These are phyloP conservation scores for Penicillium vulpinum DNA, from an alignment of 2,329 filamentous ascomycete genomes.

Conservation along the genomic window DNA sequence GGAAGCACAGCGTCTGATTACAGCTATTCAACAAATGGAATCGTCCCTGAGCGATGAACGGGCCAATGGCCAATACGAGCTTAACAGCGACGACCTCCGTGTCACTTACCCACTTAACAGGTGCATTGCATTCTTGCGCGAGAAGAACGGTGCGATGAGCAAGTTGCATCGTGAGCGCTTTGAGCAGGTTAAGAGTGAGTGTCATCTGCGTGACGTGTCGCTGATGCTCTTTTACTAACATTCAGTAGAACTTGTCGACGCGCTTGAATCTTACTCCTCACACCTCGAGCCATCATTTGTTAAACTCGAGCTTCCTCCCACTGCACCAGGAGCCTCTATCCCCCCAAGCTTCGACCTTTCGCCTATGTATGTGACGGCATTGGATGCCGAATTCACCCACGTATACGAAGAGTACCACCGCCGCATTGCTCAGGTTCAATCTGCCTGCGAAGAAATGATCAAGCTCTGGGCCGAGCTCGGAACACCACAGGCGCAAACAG, in stretches of 20 bases:
- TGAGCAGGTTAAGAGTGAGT: slow-evolving; percentile 89
- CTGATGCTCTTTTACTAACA: slow-evolving; percentile 24
- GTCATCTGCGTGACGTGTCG: not conserved
- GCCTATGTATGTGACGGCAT: slow-evolving; percentile 76
- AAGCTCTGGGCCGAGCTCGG: slow-evolving; percentile 95
- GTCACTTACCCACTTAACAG: slow-evolving; percentile 80
- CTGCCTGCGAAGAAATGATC: slow-evolving; percentile 79
- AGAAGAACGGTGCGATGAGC: slow-evolving; percentile 78
- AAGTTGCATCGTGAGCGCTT: slow-evolving; percentile 87
- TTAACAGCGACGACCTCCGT: slow-evolving; percentile 67
- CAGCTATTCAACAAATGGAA: slow-evolving; percentile 90
- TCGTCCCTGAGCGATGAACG: slow-evolving; percentile 77
- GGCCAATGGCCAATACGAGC: slow-evolving; percentile 61
- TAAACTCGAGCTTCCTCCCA: slow-evolving; percentile 80
- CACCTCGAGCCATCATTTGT: slow-evolving; percentile 91
- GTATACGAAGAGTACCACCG: slow-evolving; percentile 96
- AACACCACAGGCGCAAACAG: slow-evolving; percentile 89
- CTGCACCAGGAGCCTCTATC: slow-evolving; percentile 71
- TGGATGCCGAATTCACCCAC: slow-evolving; percentile 88
- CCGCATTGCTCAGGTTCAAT: slow-evolving; percentile 73
- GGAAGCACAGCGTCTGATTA: slow-evolving; percentile 82
- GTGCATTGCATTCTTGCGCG: slow-evolving; percentile 78
- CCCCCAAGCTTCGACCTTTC: slow-evolving; percentile 91
- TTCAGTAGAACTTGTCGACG: slow-evolving; percentile 79
- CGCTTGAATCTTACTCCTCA: slow-evolving; percentile 92